Evolutionary conservation across 2,329 filamentous ascomycete genomes (phyloP).

Genomic region (Pyricularia sp.): DNA sequence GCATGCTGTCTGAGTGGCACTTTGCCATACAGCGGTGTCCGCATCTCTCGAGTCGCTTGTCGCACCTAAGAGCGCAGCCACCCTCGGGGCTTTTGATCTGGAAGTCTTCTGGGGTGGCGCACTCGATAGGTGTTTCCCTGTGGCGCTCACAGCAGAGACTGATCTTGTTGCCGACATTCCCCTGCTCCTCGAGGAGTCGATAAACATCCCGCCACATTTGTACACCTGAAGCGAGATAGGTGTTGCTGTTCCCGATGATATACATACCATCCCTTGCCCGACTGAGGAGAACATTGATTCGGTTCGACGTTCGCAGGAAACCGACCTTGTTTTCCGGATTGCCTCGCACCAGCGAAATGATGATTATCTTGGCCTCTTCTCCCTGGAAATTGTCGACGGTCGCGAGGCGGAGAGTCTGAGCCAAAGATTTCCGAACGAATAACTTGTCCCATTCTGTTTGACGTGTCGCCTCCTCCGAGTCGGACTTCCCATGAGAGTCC

Average conservation of each 20-base stretch:
- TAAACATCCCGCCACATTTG: slow-evolving; percentile 52
- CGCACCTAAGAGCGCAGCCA: slow-evolving; percentile 42
- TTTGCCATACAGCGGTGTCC: slow-evolving; percentile 32
- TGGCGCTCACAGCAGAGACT: slow-evolving; percentile 50
- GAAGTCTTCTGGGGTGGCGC: slow-evolving; percentile 45
- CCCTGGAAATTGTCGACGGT: slow-evolving; percentile 70
- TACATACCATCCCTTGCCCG: slow-evolving; percentile 59
- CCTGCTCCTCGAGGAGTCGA: slow-evolving; percentile 29
- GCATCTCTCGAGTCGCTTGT: slow-evolving; percentile 28
- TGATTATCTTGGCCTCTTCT: slow-evolving; percentile 58
- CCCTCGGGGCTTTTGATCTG: slow-evolving; percentile 43
- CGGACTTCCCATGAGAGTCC: slow-evolving; percentile 19
- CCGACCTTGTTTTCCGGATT: slow-evolving; percentile 46
- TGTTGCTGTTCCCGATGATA: slow-evolving; percentile 53
- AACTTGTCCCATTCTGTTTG: slow-evolving; percentile 18
- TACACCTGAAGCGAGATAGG: slow-evolving; percentile 31
- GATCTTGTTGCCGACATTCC: slow-evolving; percentile 35
- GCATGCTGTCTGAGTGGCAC: slow-evolving; percentile 35
- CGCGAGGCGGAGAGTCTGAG: slow-evolving; percentile 35
- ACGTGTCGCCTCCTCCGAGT: slow-evolving; percentile 8
- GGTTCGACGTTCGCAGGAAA: slow-evolving; percentile 52
- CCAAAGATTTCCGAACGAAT: slow-evolving; percentile 24
- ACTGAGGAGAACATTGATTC: slow-evolving; percentile 56
- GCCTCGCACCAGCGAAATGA: slow-evolving; percentile 59
- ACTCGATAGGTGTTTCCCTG: slow-evolving; percentile 32